Conservation (phyloP, 164 flowering plant species). For the Malania oleifera region DNA sequence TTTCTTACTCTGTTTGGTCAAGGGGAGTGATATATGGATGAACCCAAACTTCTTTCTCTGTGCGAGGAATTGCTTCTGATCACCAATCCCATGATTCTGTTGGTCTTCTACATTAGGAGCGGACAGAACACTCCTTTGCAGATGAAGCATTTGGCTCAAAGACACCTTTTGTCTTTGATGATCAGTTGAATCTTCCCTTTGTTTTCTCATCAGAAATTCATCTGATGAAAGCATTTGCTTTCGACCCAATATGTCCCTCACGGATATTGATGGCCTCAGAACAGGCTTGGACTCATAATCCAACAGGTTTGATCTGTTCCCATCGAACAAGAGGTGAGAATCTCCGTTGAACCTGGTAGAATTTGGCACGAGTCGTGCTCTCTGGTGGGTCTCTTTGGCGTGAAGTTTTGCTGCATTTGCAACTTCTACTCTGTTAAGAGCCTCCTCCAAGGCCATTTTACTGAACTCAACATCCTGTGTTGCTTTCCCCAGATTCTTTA, state of each 20-base stretch:
- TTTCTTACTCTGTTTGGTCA: conserved; percentile 38
- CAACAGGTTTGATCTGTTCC: conserved; percentile 10
- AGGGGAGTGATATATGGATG: conserved; percentile 44
- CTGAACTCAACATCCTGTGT: conserved; percentile 29
- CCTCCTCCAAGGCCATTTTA: conserved; percentile 33
- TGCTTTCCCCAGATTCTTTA: conserved; percentile 36
- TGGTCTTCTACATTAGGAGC: conserved; percentile 16
- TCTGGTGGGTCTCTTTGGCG: conserved; percentile 26
- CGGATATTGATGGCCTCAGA: conserved; percentile 36
- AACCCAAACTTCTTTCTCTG: conserved; percentile 56
- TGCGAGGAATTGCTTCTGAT: conserved; percentile 26
- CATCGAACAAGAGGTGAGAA: conserved; percentile 9
- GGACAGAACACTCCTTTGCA: conserved; percentile 28
- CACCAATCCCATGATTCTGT: conserved; percentile 20
- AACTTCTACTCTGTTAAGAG: conserved; percentile 27
- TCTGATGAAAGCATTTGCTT: conserved; percentile 36
- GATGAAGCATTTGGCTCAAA: conserved; percentile 56
- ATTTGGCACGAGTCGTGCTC: conserved; percentile 5
- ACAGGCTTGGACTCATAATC: conserved; percentile 29
- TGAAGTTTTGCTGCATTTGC: conserved; percentile 27
- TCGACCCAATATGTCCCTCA: conserved; percentile 52
- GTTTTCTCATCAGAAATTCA: conserved; percentile 19
- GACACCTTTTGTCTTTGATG: conserved; percentile 38
- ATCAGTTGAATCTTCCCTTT: conserved; percentile 15
- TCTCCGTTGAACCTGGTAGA: conserved; percentile 12